These are phyloP conservation scores for Ophiorrhiza pumila DNA, from an alignment of 257 asterid species.

Conservation along the genomic window DNA sequence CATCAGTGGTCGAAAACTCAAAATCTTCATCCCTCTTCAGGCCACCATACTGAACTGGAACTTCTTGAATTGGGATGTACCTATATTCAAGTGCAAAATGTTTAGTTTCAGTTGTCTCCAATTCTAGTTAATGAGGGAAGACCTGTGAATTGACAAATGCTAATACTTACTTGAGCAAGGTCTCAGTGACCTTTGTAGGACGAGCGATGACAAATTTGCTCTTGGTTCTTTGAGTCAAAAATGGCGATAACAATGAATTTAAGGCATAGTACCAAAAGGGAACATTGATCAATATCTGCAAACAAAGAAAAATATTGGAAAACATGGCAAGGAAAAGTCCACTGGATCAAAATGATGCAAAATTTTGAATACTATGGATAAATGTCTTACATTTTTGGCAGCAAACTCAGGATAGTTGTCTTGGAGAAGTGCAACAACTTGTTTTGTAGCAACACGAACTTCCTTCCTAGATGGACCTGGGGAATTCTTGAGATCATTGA, in stretches of 20 bases:
- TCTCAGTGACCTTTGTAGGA: slow-evolving; percentile 70
- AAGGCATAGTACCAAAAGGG: slow-evolving; percentile 79
- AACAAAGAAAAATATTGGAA: background rate
- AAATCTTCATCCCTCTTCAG: slow-evolving; percentile 54
- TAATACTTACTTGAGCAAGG: slow-evolving; percentile 65
- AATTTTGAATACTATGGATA: background rate
- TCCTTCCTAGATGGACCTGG: slow-evolving; percentile 66
- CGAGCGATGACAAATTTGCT: slow-evolving; percentile 81
- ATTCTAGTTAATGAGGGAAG: too few species aligned
- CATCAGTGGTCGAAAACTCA: slow-evolving; percentile 47
- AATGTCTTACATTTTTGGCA: slow-evolving; percentile 60
- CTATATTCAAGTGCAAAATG: slow-evolving; percentile 26
- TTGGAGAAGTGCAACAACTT: slow-evolving; percentile 67
- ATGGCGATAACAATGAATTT: slow-evolving; percentile 62
- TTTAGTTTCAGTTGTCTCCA: background rate
- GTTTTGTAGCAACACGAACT: slow-evolving; percentile 55
- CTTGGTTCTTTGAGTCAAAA: slow-evolving; percentile 70
- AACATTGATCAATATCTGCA: slow-evolving; percentile 74
- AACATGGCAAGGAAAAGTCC: background rate
- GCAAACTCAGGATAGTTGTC: slow-evolving; percentile 84
- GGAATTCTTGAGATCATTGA: slow-evolving; percentile 65
- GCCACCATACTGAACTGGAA: slow-evolving; percentile 73
- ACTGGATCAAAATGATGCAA: background rate
- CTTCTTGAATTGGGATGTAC: slow-evolving; percentile 66
- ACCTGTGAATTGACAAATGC: background rate